Evolutionary conservation across 768 basidiomycete species (phyloP), one percentile per base, ranked within the genome.

Genomic region (Flagelloscypha sp.): DNA sequence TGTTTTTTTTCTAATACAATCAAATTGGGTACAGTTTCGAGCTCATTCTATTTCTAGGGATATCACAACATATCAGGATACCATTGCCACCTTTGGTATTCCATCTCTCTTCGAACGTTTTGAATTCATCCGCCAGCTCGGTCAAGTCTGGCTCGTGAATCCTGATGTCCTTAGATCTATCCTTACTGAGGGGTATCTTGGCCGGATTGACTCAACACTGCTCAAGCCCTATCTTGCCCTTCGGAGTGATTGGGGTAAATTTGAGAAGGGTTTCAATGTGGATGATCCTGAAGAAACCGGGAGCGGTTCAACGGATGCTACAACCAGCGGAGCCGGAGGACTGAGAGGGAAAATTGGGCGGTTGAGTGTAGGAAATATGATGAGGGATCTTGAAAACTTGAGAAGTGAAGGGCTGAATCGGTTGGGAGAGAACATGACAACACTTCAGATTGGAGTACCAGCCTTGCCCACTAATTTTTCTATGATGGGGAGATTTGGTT

Each of bases 91-190:
- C n/a, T 97, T 94, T 61, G 69, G 71, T 20, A 79, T 95, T 27
- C 76, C 87, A 8, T 70, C 84, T 6, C 68, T 99, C 6, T 76
- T 82, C 45, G 93, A 98, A 55, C 89, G 94, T 16, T 99, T 94
- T 62, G 95, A 98, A 54, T 97, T 98, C 64, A 81, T 98, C 43
- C 83, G 93, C 25, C 93, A 98, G 57, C 77, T 99, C 4, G 95
- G 94, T 46, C 94, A 98, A 51, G 73, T 93, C 44, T 99, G 97
- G 71, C 83, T 98, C 44, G 86, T 99, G 32, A 87, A 83, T 36
- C 93, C 94, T 6, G 92, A 97, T 44, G 87, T 93, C 39, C 72
- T 99, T 45, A 87, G 84, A 47, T 87, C 92, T 4, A 98, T 95
- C 62, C 90, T 98, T 56, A 86, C 83, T 7, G 93, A 95, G 51